Percentiles rank a stretch among this genome's conserved stretches.
Conservation (phyloP, 2,329 filamentous ascomycete genomes). For the Aureobasidium subglaciale region DNA sequence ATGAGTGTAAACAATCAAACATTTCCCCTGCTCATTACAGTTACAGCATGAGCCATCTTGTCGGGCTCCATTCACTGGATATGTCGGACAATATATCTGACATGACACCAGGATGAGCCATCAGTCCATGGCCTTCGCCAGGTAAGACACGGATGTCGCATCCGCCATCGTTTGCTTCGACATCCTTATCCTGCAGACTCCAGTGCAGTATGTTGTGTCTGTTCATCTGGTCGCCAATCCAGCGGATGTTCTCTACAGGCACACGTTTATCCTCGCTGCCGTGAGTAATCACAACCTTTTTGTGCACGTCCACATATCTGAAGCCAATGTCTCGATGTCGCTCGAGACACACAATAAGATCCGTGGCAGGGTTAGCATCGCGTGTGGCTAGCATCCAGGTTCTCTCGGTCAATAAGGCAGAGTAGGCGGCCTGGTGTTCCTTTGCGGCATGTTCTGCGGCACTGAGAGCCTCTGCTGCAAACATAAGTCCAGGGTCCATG, state of each 20-base stretch:
- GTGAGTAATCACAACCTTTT: conserved; percentile 88
- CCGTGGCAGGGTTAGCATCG: conserved; percentile 87
- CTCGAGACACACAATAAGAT: conserved; percentile 87
- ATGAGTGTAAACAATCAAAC: neutral
- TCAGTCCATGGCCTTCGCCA: conserved; percentile 87
- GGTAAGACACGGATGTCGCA: conserved; percentile 89
- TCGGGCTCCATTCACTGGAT: conserved; percentile 66
- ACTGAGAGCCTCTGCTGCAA: conserved; percentile 26
- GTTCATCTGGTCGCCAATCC: conserved; percentile 88
- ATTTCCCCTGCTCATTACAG: neutral
- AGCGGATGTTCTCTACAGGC: conserved; percentile 88
- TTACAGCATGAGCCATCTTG: conserved; percentile 6
- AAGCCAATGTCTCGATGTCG: conserved; percentile 88
- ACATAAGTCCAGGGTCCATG: conserved; percentile 38
- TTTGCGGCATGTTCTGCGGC: conserved; percentile 59
- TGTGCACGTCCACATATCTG: conserved; percentile 90
- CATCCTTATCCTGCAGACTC: conserved; percentile 9
- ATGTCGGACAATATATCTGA: conserved; percentile 91
- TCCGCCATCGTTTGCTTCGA: conserved; percentile 16
- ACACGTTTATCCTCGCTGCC: conserved; percentile 85
- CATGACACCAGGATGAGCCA: conserved; percentile 93
- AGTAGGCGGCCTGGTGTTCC: conserved; percentile 69
- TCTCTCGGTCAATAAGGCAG: conserved; percentile 77
- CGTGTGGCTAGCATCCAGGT: conserved; percentile 93
- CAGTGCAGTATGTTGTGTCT: conserved; percentile 16